Evolutionary conservation across 2,329 filamentous ascomycete species (phyloP), one percentile per base, ranked within the genome.

Genomic region (Fusarium incarnatum): DNA sequence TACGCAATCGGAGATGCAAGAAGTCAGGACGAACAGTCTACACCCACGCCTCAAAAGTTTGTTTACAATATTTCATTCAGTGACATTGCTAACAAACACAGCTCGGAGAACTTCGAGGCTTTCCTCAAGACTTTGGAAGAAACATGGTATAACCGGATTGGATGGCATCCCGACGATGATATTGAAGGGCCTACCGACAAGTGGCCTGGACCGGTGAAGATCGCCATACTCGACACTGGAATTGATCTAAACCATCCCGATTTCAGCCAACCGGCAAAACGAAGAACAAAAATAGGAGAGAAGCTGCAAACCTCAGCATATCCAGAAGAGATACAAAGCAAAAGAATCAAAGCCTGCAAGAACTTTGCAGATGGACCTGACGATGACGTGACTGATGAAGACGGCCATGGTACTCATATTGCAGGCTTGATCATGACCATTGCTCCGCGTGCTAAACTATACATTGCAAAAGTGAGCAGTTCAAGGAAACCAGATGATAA

Each of bases 211-310:
- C 66, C 66, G 25, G 66, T 68, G 6, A 67, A 64, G 42, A 60
- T 68, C 3, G 66, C 63, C 9, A 67, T 68, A 28, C 63, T 68
- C 7, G 66, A 68, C 41, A 67, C 66, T 12, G 66, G 66, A n/a
- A 67, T 68, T 18, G 66, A 64, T 32, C 34, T 67, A 16, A 20
- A 27, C 10, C 66, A 67, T 13, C 53, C 40, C 18, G 66, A 68
- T 42, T 68, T 66, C 30, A 12, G 10, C 10, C 46, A 49, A 16
- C 57, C 49, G 10, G 63, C 63, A 6, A 44, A 44, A n/a, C 61
- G 66, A 16, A 53, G 58, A 20, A 59, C 63, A 2, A 63, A 67
- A 30, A 12, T 53, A 12, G 66, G 57, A 16, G 25, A n/a, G 1
- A 50, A 44, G 11, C 25, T 44, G 10, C 34, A 37, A 18, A 0